Base-by-base conservation (phyloP, 2,329 filamentous ascomycete species). In the Pezicula carpinea region DNA sequence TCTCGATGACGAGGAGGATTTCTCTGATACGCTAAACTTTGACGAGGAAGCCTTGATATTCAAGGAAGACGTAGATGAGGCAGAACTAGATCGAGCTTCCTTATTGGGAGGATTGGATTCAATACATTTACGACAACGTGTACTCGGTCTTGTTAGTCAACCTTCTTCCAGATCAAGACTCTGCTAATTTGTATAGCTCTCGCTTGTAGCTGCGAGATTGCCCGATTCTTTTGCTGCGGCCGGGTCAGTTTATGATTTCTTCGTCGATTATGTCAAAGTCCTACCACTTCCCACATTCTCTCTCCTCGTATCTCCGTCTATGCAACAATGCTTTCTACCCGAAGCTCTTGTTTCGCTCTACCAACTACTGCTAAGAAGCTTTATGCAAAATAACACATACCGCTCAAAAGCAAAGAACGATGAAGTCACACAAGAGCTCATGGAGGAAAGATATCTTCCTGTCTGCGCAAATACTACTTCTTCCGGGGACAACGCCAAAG, bases 401-500 rank as follows among this genome's bases (percentile, higher is more conserved):
- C 1, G 51, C 47, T 15, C 66, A 64, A 29, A 64, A 17, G 17
- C 38, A 2, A 34, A 66, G 4, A 65, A 68, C 8, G 64, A 69
- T 21, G 67, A 64, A n/a, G 62, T 83, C 17, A 73, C 64, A 4
- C 72, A 76, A 51, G 41, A 60, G 0, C 72, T 74, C 14, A 67
- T 84, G 17, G 73, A 79, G 50, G 53, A 59, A 33, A 72, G 72
- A 49, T 83, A 73, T 55, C 67, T 83, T 5, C 77, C 77, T 1
- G 78, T 66, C 46, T 61, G 74, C 1, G 77, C 80, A 1, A 74
- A 69, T 22, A 73, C 68, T 0, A 60, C 63, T 4, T 71, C 64
- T 8, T 57, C 69, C 1, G 63, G 66, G 2, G 79, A 82, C 38
- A 83, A 84, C 55, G 73, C 76, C 5, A 79, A 77, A 53, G 69